Conservation (phyloP, 495 filamentous ascomycete species). For the Tuber borchii region DNA sequence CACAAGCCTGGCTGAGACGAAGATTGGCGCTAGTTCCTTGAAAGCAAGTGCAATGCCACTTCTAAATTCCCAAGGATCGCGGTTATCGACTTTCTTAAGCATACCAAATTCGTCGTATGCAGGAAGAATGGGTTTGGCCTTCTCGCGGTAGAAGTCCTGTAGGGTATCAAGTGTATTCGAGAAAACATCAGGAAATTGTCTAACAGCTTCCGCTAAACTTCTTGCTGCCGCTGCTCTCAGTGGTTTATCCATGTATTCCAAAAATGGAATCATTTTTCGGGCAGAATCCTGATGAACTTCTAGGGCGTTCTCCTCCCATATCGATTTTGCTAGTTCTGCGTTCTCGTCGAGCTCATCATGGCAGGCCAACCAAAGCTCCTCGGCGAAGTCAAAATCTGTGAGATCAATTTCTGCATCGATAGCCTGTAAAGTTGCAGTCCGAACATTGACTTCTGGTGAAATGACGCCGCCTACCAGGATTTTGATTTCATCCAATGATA, state of each 20-base stretch:
- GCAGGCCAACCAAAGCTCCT: conserved; percentile 86
- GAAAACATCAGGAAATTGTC: conserved; percentile 53
- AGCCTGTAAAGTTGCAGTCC: conserved; percentile 81
- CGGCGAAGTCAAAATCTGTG: conserved; percentile 72
- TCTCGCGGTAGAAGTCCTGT: conserved; percentile 61
- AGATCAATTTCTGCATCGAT: conserved; percentile 87
- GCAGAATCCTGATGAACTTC: conserved; percentile 58
- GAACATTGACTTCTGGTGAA: conserved; percentile 68
- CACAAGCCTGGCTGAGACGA: conserved; percentile 63
- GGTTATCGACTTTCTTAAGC: conserved; percentile 72
- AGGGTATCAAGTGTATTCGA: conserved; percentile 55
- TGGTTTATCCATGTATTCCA: conserved; percentile 68
- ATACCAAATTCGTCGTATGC: conserved; percentile 88
- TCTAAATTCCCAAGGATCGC: conserved; percentile 82
- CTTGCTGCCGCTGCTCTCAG: conserved; percentile 76
- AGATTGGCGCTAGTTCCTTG: conserved; percentile 63
- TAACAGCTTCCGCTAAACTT: conserved; percentile 66
- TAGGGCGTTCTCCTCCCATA: conserved; percentile 91
- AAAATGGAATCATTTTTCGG: conserved; percentile 65
- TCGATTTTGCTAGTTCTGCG: conserved; percentile 68
- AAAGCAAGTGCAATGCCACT: conserved; percentile 85
- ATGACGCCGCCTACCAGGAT: conserved; percentile 68
- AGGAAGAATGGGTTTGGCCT: conserved; percentile 71
- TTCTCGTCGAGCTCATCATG: conserved; percentile 91
- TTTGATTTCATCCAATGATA: conserved; percentile 60